These are phyloP conservation scores for Kuraishia ogatae DNA, from an alignment of 805 yeast species.

Conservation along the genomic window DNA sequence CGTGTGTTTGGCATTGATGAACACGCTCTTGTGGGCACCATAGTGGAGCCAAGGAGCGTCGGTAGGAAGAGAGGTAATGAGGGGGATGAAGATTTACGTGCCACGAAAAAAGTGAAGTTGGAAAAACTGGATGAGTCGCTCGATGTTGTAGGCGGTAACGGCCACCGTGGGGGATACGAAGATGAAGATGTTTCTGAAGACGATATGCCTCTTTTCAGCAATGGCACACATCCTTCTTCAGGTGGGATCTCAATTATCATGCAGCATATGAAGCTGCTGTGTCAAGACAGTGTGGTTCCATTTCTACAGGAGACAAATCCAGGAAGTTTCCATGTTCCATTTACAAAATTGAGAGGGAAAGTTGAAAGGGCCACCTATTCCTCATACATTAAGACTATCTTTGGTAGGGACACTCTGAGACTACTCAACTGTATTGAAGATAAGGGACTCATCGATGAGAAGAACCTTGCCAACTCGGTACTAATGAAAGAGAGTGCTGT, in stretches of 20 bases:
- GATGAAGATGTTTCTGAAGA: slow-evolving; percentile 3
- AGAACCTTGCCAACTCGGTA: slow-evolving; percentile 65
- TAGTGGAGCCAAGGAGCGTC: slow-evolving; percentile 26
- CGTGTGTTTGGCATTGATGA: slow-evolving; percentile 24
- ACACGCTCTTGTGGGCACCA: slow-evolving; percentile 24
- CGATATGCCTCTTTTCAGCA: background rate
- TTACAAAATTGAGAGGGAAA: slow-evolving; percentile 34
- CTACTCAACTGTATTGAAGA: slow-evolving; percentile 70
- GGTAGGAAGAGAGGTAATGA: slow-evolving; percentile 8
- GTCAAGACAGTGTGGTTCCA: slow-evolving; percentile 39
- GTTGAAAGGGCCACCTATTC: slow-evolving; percentile 46
- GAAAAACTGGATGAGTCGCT: slow-evolving; percentile 17
- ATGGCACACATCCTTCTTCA: background rate
- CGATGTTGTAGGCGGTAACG: background rate
- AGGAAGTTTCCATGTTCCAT: slow-evolving; percentile 58
- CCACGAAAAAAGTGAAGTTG: slow-evolving; percentile 16
- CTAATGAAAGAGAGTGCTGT: slow-evolving; percentile 72
- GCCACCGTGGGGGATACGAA: slow-evolving; percentile 9
- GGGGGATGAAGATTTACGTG: slow-evolving; percentile 5
- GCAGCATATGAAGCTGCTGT: slow-evolving; percentile 63
- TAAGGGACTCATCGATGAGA: slow-evolving; percentile 74
- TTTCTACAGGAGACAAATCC: slow-evolving; percentile 52
- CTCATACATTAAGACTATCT: slow-evolving; percentile 45
- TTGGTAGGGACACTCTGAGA: slow-evolving; percentile 63
- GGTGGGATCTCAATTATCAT: slow-evolving; percentile 7